Conservation (phyloP, 805 yeast species). For the Sugiyamaella marilandica region DNA sequence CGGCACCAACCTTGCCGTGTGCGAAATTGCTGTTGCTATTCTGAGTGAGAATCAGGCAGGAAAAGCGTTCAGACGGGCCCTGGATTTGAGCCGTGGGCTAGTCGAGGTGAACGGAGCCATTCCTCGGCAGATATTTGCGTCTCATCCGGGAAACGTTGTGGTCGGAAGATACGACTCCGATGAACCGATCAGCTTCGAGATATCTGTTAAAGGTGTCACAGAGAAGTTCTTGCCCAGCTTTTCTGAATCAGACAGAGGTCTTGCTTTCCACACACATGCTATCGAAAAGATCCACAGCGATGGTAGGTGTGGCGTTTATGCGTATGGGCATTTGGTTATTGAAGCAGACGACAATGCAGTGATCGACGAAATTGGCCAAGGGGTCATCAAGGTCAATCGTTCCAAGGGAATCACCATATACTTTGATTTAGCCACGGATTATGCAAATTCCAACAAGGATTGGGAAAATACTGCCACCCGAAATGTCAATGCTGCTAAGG, state of each 20-base stretch:
- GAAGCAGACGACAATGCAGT: neutral
- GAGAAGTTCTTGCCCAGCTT: neutral
- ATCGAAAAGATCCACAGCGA: constrained; percentile 11
- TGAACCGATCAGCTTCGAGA: neutral
- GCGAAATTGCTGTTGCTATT: constrained; percentile 1
- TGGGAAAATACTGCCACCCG: neutral
- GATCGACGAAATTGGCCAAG: neutral
- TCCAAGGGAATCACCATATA: neutral
- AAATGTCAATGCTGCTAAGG: neutral
- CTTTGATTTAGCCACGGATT: neutral
- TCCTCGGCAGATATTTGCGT: neutral
- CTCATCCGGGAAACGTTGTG: constrained; percentile 1
- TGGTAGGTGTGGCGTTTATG: constrained; percentile 11
- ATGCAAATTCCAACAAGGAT: neutral
- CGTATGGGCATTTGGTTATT: neutral
- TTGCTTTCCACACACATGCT: constrained; percentile 7
- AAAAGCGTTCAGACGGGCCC: neutral
- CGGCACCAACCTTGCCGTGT: constrained; percentile 11
- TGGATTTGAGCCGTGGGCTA: neutral
- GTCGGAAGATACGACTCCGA: neutral
- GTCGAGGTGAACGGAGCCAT: neutral
- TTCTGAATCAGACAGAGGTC: neutral
- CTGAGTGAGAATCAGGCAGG: neutral
- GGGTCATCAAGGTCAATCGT: neutral
- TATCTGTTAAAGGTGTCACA: neutral